phyloP scores from a whole-genome alignment of 805 yeast species.

The Candida maltosa region DNA sequence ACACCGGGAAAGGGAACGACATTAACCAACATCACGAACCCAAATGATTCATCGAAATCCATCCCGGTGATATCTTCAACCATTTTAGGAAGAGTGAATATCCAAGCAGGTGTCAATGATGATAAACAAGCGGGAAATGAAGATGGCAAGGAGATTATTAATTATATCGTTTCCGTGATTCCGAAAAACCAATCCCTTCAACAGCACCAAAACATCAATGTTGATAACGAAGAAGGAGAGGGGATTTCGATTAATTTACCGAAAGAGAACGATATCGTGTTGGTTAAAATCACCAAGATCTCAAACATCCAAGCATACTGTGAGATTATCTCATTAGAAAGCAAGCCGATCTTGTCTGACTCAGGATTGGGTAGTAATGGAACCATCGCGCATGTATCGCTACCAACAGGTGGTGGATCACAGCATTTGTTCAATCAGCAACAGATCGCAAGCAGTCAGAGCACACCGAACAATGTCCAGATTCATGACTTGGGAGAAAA shows the following conservation, averaged over 20 bases:
- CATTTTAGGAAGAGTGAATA: constrained; percentile 54
- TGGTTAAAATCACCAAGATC: constrained; percentile 70
- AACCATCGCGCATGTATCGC: constrained; percentile 32
- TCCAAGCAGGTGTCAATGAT: constrained; percentile 20
- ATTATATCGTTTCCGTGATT: constrained; percentile 28
- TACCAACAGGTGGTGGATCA: constrained; percentile 50
- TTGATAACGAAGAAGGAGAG: not conserved
- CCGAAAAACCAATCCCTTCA: constrained; percentile 15
- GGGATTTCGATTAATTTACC: constrained; percentile 57
- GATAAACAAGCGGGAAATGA: too few relatives aligned
- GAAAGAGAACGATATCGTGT: constrained; percentile 77
- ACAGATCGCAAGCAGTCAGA: constrained; percentile 39
- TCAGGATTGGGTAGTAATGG: constrained; percentile 64
- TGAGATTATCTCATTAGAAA: constrained; percentile 68
- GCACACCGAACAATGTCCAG: constrained; percentile 29
- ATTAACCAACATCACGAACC: constrained; percentile 41
- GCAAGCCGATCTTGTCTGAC: constrained; percentile 52
- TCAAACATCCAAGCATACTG: constrained; percentile 69
- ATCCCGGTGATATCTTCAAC: constrained; percentile 55
- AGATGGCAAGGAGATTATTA: constrained; percentile 13
- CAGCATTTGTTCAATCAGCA: constrained; percentile 19
- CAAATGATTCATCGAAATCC: constrained; percentile 19
- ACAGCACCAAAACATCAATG: constrained; percentile 7
- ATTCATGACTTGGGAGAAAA: constrained; percentile 80
- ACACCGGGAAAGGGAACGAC: constrained; percentile 66